Evolutionary conservation across 2,329 filamentous ascomycete species (phyloP).

Genomic region (Paraconiothyrium brasiliense): DNA sequence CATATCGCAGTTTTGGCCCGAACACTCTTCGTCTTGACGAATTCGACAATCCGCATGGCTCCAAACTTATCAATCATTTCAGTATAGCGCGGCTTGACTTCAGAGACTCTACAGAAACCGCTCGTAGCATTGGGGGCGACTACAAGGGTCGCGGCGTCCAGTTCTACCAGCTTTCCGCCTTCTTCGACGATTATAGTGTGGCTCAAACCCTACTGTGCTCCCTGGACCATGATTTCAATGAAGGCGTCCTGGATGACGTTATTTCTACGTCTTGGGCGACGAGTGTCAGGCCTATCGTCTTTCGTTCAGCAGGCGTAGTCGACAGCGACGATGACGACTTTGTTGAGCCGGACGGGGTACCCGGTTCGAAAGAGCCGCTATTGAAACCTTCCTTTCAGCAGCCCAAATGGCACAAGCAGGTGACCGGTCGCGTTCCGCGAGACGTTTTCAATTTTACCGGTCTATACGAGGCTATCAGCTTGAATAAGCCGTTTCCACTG

Average conservation of each 20-base stretch:
- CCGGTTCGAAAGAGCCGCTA: constrained; percentile 19
- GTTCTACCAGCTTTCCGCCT: constrained; percentile 40
- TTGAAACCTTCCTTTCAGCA: constrained; percentile 21
- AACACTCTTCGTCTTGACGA: constrained; percentile 29
- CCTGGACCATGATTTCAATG: constrained; percentile 12
- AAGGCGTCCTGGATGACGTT: constrained; percentile 15
- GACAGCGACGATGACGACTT: constrained; percentile 36
- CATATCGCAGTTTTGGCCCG: constrained; percentile 7
- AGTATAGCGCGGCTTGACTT: constrained; percentile 33
- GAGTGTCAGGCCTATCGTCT: constrained; percentile 14
- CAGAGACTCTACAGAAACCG: constrained; percentile 3
- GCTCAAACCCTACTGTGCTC: constrained; percentile 34
- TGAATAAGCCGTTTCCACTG: background rate
- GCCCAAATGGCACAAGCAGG: constrained; percentile 11
- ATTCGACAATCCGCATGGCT: constrained; percentile 3
- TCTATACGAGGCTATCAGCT: constrained; percentile 28
- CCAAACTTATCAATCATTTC: constrained; percentile 25
- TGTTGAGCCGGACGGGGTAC: constrained; percentile 38
- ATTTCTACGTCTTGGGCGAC: constrained; percentile 31
- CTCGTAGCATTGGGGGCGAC: constrained; percentile 19
- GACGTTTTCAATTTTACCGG: constrained; percentile 20
- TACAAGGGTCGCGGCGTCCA: constrained; percentile 28
- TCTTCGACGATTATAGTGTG: constrained; percentile 37
- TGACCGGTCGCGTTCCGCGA: background rate
- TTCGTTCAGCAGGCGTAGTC: constrained; percentile 12